A percentile compares a stretch with the other conserved stretches of the same genome.
Evolutionary conservation across 2,329 filamentous ascomycete species (phyloP).

Genomic region (Fusarium secorum): DNA sequence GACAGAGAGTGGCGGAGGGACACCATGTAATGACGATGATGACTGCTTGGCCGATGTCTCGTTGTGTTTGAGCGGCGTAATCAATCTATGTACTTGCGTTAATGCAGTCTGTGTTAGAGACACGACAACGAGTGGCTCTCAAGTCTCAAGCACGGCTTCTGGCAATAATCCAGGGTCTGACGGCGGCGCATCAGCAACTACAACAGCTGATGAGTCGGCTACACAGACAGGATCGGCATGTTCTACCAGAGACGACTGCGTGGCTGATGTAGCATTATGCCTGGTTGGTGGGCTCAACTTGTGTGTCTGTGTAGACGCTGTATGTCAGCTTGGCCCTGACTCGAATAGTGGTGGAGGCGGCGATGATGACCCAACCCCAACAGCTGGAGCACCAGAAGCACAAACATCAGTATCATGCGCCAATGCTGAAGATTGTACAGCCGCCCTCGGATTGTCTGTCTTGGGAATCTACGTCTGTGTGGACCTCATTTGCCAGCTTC

Average conservation of each 20-base stretch:
- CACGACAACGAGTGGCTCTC: neutral
- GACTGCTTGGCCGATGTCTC: conserved; percentile 3
- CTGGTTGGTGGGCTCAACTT: neutral
- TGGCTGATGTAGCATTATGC: neutral
- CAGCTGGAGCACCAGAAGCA: neutral
- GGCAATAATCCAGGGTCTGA: neutral
- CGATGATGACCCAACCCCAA: neutral
- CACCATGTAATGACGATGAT: neutral
- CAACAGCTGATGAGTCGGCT: neutral
- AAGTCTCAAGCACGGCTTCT: neutral
- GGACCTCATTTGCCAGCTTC: conserved; percentile 10
- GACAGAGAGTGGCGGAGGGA: neutral
- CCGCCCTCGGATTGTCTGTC: neutral
- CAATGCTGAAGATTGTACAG: conserved; percentile 1
- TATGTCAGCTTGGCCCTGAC: neutral
- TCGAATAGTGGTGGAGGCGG: neutral
- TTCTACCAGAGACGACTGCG: neutral
- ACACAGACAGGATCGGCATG: neutral
- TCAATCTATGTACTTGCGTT: conserved; percentile 14
- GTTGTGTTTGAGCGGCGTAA: neutral
- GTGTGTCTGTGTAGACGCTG: neutral
- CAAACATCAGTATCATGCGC: neutral
- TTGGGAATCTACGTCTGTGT: conserved; percentile 9
- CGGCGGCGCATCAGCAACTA: neutral
- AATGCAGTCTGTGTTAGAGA: conserved; percentile 10